Evolutionary conservation across 331 rosid species (phyloP).

Genomic region (Pyracantha coccinea): DNA sequence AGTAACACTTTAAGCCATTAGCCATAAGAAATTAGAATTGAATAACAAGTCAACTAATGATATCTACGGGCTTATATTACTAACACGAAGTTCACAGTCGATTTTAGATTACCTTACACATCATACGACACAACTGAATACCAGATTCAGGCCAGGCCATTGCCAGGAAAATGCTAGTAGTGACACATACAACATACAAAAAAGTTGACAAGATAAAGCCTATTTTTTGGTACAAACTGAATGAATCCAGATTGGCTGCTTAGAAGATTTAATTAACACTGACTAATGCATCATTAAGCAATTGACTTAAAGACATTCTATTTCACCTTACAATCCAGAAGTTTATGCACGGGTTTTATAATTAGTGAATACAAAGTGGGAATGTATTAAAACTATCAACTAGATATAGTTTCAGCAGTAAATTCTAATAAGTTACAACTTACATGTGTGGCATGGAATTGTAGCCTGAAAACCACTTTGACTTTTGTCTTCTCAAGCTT

Average conservation of each 20-base stretch:
- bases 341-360: neutral
- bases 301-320: neutral
- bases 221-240: neutral
- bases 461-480: slow-evolving; percentile 96
- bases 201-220: neutral
- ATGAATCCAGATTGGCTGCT: neutral
- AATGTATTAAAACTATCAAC: neutral
- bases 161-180: neutral
- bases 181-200: neutral
- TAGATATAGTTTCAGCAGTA: neutral
- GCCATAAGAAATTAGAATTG: neutral
- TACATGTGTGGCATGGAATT: slow-evolving; percentile 96
- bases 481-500: slow-evolving; percentile 97
- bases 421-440: slow-evolving; percentile 15
- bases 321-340: neutral
- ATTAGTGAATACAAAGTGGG: neutral
- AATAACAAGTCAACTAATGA: neutral
- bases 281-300: neutral
- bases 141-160: neutral
- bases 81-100: neutral
- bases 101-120: neutral
- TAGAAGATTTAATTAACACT: neutral
- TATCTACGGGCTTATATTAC: neutral
- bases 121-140: neutral
- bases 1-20: neutral